These are phyloP conservation scores for Noccaea caerulescens DNA, from an alignment of 345 rosid species.

Conservation along the genomic window DNA sequence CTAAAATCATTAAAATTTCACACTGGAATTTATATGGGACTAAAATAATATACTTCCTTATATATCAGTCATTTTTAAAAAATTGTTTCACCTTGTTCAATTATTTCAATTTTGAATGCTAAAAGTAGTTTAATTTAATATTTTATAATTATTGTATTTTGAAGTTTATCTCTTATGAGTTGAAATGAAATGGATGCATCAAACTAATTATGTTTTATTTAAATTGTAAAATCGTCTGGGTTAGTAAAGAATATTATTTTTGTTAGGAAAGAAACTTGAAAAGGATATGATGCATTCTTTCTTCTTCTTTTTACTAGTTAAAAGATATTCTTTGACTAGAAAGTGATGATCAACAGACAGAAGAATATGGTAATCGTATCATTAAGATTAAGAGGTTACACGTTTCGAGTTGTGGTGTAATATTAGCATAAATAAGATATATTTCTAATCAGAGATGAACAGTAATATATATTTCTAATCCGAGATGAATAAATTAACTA, in stretches of 20 bases:
- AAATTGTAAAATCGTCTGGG: neutral
- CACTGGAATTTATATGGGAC: no score
- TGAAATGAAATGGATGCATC: neutral
- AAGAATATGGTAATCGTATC: conserved; percentile 34
- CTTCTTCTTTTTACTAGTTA: neutral
- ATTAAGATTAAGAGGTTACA: conserved; percentile 31
- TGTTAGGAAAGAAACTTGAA: conserved; percentile 28
- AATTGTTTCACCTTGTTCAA: no score
- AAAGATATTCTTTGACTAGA: conserved; percentile 33
- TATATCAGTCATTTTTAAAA: no score
- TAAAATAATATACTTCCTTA: no score
- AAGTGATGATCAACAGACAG: conserved; percentile 32
- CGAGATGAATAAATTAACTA: conserved; percentile 17
- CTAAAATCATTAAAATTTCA: no score
- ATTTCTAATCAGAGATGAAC: neutral
- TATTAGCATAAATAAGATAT: conserved; percentile 8
- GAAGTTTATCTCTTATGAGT: no score
- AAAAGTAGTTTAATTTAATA: no score
- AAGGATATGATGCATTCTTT: conserved; percentile 22
- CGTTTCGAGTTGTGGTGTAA: conserved; percentile 40
- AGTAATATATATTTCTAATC: conserved; percentile 5
- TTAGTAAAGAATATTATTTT: neutral
- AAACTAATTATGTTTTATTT: neutral
- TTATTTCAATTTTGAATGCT: no score
- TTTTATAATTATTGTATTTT: no score